These are phyloP conservation scores for Daldinia caldariorum DNA, from an alignment of 495 filamentous ascomycete genomes.

Conservation along the genomic window DNA sequence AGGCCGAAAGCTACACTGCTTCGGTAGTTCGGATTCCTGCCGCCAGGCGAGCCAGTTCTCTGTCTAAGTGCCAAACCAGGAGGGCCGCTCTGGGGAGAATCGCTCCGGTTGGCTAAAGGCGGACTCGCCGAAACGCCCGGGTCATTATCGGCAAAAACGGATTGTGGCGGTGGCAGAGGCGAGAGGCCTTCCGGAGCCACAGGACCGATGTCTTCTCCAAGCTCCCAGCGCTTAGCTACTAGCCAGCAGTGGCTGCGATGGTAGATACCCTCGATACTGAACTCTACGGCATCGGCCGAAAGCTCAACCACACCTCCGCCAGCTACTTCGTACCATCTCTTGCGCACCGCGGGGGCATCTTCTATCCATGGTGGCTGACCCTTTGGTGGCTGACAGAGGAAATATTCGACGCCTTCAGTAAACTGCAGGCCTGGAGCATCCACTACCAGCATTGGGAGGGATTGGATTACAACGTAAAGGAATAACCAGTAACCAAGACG, in stretches of 20 bases:
- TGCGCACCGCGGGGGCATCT: conserved; percentile 69
- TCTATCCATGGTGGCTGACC: conserved; percentile 87
- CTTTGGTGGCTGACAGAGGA: conserved; percentile 90
- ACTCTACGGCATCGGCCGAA: conserved; percentile 83
- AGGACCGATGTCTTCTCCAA: conserved; percentile 36
- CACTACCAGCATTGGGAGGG: conserved; percentile 86
- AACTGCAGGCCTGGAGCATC: conserved; percentile 83
- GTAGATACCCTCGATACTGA: conserved; percentile 90
- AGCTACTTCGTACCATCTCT: conserved; percentile 83
- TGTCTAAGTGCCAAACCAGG: conserved; percentile 48
- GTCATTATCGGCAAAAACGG: conserved; percentile 45
- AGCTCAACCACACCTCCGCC: conserved; percentile 78
- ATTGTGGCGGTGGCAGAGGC: conserved; percentile 55
- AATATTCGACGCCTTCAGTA: conserved; percentile 89
- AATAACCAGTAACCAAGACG: conserved; percentile 94
- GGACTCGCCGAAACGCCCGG: conserved; percentile 40
- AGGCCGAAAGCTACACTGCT: conserved; percentile 59
- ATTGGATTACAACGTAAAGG: conserved; percentile 89
- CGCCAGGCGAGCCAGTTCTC: conserved; percentile 48
- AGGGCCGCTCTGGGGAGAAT: conserved; percentile 44
- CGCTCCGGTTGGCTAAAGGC: conserved; percentile 37
- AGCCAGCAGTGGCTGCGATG: conserved; percentile 92
- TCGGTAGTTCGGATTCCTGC: conserved; percentile 48
- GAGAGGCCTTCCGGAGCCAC: conserved; percentile 38
- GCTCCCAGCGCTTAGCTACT: conserved; percentile 77